A percentile compares a stretch with the other conserved stretches of the same genome.
These are phyloP conservation scores for Cladosporium oxysporum DNA, from an alignment of 2,329 filamentous ascomycete species.

Conservation along the genomic window DNA sequence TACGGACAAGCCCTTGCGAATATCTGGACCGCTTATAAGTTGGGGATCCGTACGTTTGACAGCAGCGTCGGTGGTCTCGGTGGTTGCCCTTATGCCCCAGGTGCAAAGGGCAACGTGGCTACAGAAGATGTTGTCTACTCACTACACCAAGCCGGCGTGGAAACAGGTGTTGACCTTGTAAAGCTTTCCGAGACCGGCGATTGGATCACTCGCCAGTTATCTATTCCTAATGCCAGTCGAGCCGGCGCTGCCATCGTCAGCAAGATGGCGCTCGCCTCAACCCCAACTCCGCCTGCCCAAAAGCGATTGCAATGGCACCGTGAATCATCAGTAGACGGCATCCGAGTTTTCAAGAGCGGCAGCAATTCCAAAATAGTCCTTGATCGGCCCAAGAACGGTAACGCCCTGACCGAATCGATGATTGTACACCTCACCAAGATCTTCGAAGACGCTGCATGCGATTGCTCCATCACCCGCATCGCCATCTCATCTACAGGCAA, in stretches of 20 bases:
- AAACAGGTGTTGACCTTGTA: slow-evolving; percentile 30
- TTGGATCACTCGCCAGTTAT: slow-evolving; percentile 31
- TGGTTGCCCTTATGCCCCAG: slow-evolving; percentile 34
- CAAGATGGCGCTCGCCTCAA: slow-evolving; percentile 17
- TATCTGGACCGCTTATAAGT: slow-evolving; percentile 29
- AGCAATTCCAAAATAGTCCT: slow-evolving; percentile 25
- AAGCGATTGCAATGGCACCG: background rate
- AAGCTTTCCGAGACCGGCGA: slow-evolving; percentile 27
- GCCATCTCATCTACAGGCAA: slow-evolving; percentile 25
- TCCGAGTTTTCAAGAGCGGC: slow-evolving; percentile 19
- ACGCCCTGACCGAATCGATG: slow-evolving; percentile 26
- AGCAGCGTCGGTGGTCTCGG: slow-evolving; percentile 34
- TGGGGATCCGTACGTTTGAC: slow-evolving; percentile 33
- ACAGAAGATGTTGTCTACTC: slow-evolving; percentile 35
- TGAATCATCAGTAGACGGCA: background rate
- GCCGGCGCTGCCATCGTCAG: slow-evolving; percentile 28
- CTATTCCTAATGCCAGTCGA: slow-evolving; percentile 29
- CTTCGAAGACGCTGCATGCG: slow-evolving; percentile 21
- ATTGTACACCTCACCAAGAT: slow-evolving; percentile 24
- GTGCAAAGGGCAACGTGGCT: slow-evolving; percentile 34
- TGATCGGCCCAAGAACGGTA: slow-evolving; percentile 25
- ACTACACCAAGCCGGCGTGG: slow-evolving; percentile 30
- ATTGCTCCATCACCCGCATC: slow-evolving; percentile 24
- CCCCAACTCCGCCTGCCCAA: background rate
- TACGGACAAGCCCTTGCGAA: slow-evolving; percentile 35